Evolutionary conservation across 257 asterid genomes (phyloP), one percentile per base, ranked within the genome.

Genomic region (Oldenlandia corymbosa): DNA sequence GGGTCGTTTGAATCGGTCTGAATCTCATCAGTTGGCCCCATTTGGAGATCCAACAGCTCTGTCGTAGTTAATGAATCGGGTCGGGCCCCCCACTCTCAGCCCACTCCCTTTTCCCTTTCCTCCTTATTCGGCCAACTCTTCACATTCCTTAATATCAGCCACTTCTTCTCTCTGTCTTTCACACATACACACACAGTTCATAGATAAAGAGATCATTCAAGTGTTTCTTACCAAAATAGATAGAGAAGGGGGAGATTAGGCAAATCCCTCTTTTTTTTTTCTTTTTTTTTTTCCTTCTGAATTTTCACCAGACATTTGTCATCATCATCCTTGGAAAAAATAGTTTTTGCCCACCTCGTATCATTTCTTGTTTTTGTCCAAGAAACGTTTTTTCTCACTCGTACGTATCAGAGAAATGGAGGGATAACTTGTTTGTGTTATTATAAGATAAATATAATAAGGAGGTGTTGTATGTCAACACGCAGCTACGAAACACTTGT

Each of bases 401-500:
- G 30, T 20, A 30, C 21, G 32, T 34, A 17, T 28, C 67, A 30
- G 67, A 26, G 14, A 32, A 14, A n/a, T 37, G 26, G 53, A 36
- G 30, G 31, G 11, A 47, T n/a, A 10, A 11, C 26, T 28, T 31
- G 2, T 20, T 14, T 34, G n/a, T n/a, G n/a, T 34, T 34, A 3
- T 34, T 34, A 3, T 34, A 34, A 34, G 6, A 34, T 3, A 34
- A 47, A 62, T 28, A 36, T n/a, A n/a, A n/a, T n/a, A 20, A 30
- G 41, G 54, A 34, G n/a, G 14, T 31, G 17, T 62, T 31, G 58
- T 58, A 62, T 47, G 46, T n/a, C 28, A 16, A 45, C 61, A 31
- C 39, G 46, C 42, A 10, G 46, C n/a, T 32, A 32, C 20, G n/a
- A 21, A 21, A 14, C 67, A 45, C 5, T 5, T 14, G 16, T 28